Evolutionary conservation across 225 moss, liverwort and hornwort species (phyloP).

Genomic region (Rhytidiadelphus loreus): DNA sequence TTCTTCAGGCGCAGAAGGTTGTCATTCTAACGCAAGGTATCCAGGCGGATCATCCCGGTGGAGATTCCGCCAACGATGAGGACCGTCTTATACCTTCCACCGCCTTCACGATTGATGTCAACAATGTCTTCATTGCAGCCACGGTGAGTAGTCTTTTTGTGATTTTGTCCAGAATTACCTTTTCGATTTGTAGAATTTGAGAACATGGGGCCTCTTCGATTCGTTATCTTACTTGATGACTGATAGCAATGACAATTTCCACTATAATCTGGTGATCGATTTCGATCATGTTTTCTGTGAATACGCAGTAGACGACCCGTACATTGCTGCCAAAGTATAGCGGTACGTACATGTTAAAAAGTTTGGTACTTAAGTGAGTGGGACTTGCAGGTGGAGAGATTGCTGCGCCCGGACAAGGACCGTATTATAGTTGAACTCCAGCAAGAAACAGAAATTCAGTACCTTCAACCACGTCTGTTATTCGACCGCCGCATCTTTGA

Average conservation of each 20-base stretch:
- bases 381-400: conserved; percentile 63
- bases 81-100: conserved; percentile 14
- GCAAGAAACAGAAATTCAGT: conserved; percentile 80
- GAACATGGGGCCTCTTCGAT: neutral
- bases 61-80: conserved; percentile 30
- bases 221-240: neutral
- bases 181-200: neutral
- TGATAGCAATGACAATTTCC: neutral
- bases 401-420: conserved; percentile 52
- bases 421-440: conserved; percentile 83
- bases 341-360: neutral
- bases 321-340: neutral
- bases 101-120: conserved; percentile 42
- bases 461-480: conserved; percentile 68
- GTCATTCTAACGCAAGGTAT: conserved; percentile 64
- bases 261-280: neutral
- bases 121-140: conserved; percentile 57
- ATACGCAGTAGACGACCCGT: neutral
- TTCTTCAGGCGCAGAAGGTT: conserved; percentile 79
- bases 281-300: neutral
- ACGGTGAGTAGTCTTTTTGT: conserved; percentile 11
- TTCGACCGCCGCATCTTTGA: conserved; percentile 84
- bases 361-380: neutral
- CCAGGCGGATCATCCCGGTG: conserved; percentile 20
- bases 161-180: neutral